Evolutionary conservation across 768 basidiomycete genomes (phyloP).

Genomic region (Lactarius vividus): DNA sequence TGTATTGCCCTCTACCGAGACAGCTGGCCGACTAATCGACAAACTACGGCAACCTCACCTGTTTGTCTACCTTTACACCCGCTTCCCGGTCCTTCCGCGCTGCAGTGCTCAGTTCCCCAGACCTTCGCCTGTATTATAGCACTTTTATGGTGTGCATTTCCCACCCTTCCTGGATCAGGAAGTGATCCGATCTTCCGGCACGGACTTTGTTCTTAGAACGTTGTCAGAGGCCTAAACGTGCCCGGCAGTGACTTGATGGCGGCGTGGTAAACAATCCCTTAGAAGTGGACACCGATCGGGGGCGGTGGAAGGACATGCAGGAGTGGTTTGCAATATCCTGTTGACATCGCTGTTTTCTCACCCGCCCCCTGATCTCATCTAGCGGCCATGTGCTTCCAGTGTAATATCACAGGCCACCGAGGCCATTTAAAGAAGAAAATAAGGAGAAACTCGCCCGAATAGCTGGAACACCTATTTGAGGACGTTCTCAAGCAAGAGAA

Average conservation of each 20-base stretch:
- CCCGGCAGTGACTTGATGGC: background rate
- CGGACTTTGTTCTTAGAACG: background rate
- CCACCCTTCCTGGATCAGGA: background rate
- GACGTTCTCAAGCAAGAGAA: no score
- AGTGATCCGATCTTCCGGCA: fast-evolving
- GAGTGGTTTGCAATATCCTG: background rate
- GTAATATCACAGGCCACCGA: background rate
- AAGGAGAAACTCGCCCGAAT: no score
- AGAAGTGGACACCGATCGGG: background rate
- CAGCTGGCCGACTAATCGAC: no score
- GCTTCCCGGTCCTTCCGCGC: no score
- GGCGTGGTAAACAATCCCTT: no score
- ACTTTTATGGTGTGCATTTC: background rate
- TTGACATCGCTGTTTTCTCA: background rate
- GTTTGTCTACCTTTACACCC: no score
- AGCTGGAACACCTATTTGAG: no score
- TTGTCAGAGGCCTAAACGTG: background rate
- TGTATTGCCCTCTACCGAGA: no score
- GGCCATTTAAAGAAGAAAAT: background rate
- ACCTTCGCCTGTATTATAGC: background rate
- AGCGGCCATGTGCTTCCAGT: background rate
- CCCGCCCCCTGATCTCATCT: background rate
- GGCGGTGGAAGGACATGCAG: background rate
- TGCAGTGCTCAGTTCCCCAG: no score
- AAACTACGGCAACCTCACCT: no score